Evolutionary conservation across 2,329 filamentous ascomycete genomes (phyloP).

Genomic region (Claviceps capensis): DNA sequence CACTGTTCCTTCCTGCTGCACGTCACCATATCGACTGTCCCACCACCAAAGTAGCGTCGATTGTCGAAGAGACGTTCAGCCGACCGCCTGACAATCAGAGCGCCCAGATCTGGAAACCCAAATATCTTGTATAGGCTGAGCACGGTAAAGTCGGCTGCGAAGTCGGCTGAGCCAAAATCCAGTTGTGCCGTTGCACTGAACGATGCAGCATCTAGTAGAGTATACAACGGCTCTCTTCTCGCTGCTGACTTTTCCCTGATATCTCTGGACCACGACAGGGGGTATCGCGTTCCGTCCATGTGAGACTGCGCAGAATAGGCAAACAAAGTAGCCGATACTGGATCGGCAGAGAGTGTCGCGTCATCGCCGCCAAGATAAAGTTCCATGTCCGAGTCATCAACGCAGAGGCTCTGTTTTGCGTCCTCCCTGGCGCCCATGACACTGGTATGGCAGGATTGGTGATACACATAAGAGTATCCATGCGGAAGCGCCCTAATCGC

Average conservation of each 20-base stretch:
- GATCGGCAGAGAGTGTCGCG: conserved; percentile 14
- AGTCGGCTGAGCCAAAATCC: conserved; percentile 46
- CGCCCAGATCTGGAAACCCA: conserved; percentile 84
- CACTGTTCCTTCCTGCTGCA: conserved; percentile 59
- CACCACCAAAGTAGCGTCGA: conserved; percentile 80
- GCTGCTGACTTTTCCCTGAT: conserved; percentile 22
- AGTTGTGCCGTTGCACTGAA: conserved; percentile 64
- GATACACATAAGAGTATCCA: conserved; percentile 77
- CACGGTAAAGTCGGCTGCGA: conserved; percentile 70
- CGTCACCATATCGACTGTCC: conserved; percentile 83
- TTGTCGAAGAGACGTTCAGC: conserved; percentile 48
- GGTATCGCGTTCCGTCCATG: conserved; percentile 69
- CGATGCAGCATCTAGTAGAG: conserved; percentile 73
- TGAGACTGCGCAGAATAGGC: conserved; percentile 89
- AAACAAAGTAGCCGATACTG: conserved; percentile 35
- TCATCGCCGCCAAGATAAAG: conserved; percentile 42
- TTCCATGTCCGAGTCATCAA: conserved; percentile 50
- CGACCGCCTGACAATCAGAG: conserved; percentile 64
- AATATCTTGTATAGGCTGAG: conserved; percentile 97
- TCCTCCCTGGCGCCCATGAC: conserved; percentile 68
- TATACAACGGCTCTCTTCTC: conserved; percentile 33
- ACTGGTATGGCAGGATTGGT: conserved; percentile 76
- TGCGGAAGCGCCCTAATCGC: conserved; percentile 51
- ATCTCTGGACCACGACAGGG: conserved; percentile 50
- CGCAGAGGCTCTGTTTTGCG: conserved; percentile 50